phyloP scores from a whole-genome alignment of 2,329 filamentous ascomycete genomes.

The Fusarium cicatricum region DNA sequence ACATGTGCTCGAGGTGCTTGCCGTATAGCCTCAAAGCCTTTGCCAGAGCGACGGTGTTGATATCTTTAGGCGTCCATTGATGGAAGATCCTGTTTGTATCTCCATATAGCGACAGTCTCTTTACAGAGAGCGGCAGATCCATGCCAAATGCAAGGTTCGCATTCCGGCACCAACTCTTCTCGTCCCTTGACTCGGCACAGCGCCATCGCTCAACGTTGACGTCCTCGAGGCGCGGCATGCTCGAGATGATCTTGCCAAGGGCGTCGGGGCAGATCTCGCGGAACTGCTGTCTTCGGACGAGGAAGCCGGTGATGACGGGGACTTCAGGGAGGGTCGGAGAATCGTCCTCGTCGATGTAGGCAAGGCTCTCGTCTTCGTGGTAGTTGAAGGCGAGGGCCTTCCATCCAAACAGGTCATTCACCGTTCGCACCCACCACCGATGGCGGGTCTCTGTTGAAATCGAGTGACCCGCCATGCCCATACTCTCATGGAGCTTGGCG shows the following conservation, averaged over 20 bases:
- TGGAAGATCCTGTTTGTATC: background rate
- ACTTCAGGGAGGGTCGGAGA: background rate
- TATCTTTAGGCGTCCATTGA: background rate
- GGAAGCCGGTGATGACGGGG: background rate
- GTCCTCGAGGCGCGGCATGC: background rate
- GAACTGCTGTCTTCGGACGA: slow-evolving; percentile 17
- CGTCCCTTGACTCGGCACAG: background rate
- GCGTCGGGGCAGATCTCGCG: background rate
- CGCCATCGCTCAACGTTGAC: slow-evolving; percentile 10
- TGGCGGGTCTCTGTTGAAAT: background rate
- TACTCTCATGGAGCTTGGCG: background rate
- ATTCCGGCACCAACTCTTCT: background rate
- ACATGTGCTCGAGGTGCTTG: slow-evolving; percentile 3
- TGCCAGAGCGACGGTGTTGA: background rate
- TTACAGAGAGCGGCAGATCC: background rate
- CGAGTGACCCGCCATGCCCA: background rate
- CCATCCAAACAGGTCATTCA: slow-evolving; percentile 10
- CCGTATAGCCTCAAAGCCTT: slow-evolving; percentile 6
- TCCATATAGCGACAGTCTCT: slow-evolving; percentile 5
- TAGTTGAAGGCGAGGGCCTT: background rate
- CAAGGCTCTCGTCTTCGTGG: background rate
- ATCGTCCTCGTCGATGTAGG: background rate
- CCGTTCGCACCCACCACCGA: background rate
- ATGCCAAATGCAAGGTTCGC: background rate
- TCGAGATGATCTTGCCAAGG: background rate